phyloP scores from a whole-genome alignment of 768 basidiomycete species.

The Tylopilus balloui region DNA sequence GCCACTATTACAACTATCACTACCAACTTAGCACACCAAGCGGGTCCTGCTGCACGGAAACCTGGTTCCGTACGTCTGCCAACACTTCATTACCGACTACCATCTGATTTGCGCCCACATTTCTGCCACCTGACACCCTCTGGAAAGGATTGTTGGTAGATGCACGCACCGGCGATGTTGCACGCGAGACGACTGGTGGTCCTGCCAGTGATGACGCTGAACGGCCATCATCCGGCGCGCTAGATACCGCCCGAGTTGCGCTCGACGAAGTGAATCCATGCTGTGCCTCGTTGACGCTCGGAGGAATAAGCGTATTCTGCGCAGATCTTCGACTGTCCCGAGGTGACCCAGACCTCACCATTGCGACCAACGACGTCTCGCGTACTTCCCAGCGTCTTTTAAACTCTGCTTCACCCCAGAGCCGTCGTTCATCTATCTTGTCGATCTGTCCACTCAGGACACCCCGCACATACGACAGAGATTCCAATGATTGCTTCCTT shows the following conservation, averaged over 20 bases:
- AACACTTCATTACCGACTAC: slow-evolving; percentile 1
- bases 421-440: slow-evolving; percentile 60
- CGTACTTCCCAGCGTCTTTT: slow-evolving; percentile 35
- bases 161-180: slow-evolving; percentile 19
- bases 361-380: slow-evolving; percentile 20
- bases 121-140: slow-evolving; percentile 14
- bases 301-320: slow-evolving; percentile 8
- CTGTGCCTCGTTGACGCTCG: slow-evolving; percentile 20
- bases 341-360: slow-evolving; percentile 18
- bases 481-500: slow-evolving; percentile 65
- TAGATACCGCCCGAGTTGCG: slow-evolving; percentile 3
- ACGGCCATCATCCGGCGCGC: slow-evolving; percentile 10
- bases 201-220: slow-evolving; percentile 17
- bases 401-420: slow-evolving; percentile 53
- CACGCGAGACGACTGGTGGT: slow-evolving; percentile 10
- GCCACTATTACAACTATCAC: not conserved
- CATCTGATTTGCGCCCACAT: not conserved
- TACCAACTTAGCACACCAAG: slow-evolving; percentile 29
- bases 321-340: slow-evolving; percentile 17
- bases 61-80: slow-evolving; percentile 11
- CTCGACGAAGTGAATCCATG: slow-evolving; percentile 22
- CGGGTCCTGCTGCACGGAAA: slow-evolving; percentile 25
- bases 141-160: slow-evolving; percentile 31
- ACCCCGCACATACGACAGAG: slow-evolving; percentile 73
- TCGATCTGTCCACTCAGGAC: slow-evolving; percentile 52